These are phyloP conservation scores for Phytophthora vignae DNA, from an alignment of 352 stramenopile species.

Conservation along the genomic window DNA sequence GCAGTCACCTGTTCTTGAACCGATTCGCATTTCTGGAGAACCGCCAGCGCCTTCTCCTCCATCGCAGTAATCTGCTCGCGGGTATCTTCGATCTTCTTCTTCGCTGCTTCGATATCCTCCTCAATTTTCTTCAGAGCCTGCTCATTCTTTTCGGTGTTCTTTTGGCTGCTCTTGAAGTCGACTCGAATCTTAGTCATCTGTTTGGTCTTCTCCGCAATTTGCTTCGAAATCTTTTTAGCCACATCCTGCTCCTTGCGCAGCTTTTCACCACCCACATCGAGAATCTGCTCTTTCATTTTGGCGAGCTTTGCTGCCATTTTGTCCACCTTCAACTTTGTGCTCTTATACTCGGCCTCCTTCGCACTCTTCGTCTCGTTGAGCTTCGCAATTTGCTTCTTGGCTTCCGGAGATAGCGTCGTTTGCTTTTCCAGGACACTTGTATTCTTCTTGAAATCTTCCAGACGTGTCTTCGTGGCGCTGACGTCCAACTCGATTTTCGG, in stretches of 20 bases:
- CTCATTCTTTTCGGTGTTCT: slow-evolving; percentile 79
- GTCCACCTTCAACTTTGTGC: slow-evolving; percentile 70
- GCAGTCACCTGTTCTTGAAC: slow-evolving; percentile 90
- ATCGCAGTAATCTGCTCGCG: slow-evolving; percentile 92
- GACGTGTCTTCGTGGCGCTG: slow-evolving; percentile 65
- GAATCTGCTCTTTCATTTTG: slow-evolving; percentile 95
- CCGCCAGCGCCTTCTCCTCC: slow-evolving; percentile 92
- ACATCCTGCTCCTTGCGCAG: slow-evolving; percentile 95
- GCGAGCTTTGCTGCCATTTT: slow-evolving; percentile 84
- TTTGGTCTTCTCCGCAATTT: slow-evolving; percentile 92
- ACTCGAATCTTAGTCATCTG: slow-evolving; percentile 88
- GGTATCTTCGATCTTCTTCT: slow-evolving; percentile 86
- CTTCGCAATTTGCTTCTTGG: slow-evolving; percentile 87
- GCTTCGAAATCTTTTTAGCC: slow-evolving; percentile 78
- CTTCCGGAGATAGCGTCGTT: slow-evolving; percentile 86
- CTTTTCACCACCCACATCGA: slow-evolving; percentile 94
- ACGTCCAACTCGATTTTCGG: slow-evolving; percentile 92
- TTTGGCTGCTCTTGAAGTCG: slow-evolving; percentile 86
- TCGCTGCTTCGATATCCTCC: slow-evolving; percentile 79
- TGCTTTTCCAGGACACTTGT: slow-evolving; percentile 85
- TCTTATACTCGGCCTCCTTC: slow-evolving; percentile 90
- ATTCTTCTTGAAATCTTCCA: slow-evolving; percentile 68
- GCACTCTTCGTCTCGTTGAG: slow-evolving; percentile 86
- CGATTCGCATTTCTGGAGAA: slow-evolving; percentile 92
- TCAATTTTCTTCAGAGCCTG: slow-evolving; percentile 68